phyloP scores from a whole-genome alignment of 345 rosid genomes.

The Hibiscus trionum region DNA sequence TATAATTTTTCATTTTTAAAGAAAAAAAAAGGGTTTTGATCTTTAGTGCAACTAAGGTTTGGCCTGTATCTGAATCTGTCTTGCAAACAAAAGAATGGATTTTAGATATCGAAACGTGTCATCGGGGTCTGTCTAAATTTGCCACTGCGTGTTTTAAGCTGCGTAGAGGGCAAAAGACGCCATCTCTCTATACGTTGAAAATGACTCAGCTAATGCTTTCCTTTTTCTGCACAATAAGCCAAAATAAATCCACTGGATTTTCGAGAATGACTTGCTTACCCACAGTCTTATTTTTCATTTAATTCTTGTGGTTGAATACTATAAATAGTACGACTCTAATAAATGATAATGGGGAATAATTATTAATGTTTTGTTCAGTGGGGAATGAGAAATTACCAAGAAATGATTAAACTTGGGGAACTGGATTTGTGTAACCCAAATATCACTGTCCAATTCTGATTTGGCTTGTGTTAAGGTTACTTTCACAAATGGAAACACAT shows the following conservation, averaged over 20 bases:
- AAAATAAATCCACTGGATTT: conserved; percentile 14
- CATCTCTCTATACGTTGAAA: conserved; percentile 32
- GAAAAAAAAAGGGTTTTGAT: not conserved
- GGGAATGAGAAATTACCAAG: not conserved
- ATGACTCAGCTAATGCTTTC: conserved; percentile 31
- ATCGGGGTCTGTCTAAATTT: conserved; percentile 19
- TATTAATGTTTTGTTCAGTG: not conserved
- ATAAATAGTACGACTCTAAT: conserved; percentile 12
- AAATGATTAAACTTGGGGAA: conserved; percentile 7
- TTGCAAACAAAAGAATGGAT: not conserved
- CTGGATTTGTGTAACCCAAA: not conserved
- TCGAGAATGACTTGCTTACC: conserved; percentile 23
- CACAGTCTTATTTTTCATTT: conserved; percentile 9
- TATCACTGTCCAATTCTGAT: not conserved
- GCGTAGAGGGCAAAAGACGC: conserved; percentile 63
- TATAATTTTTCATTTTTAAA: too few species aligned
- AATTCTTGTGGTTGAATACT: not conserved
- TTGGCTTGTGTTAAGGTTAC: conserved; percentile 7
- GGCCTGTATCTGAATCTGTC: conserved; percentile 16
- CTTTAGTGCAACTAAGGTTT: conserved; percentile 6
- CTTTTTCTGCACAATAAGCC: conserved; percentile 19
- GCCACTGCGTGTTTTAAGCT: conserved; percentile 49
- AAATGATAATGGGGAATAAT: not conserved
- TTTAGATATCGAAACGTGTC: conserved; percentile 37
- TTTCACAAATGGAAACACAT: conserved; percentile 6